Conservation (phyloP, 2,329 filamentous ascomycete species). For the Fusarium cyanostomum region DNA sequence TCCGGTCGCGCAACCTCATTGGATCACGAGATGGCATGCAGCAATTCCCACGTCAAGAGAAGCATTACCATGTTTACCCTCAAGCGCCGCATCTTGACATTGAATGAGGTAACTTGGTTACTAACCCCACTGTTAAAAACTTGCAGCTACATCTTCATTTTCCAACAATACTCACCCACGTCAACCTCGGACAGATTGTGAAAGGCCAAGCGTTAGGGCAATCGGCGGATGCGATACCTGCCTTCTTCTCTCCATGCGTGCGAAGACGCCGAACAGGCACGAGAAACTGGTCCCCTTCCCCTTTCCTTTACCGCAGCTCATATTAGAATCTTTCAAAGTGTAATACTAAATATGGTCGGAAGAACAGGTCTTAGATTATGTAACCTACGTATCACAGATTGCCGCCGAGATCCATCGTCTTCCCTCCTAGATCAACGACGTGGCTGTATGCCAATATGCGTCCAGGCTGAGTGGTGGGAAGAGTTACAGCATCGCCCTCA, state of each 20-base stretch:
- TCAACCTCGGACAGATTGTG: neutral
- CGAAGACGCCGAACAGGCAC: neutral
- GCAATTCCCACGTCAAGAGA: no score
- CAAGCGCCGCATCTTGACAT: no score
- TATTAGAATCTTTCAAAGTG: neutral
- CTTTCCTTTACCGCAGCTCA: neutral
- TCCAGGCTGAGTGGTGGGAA: conserved; percentile 20
- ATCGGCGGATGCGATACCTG: neutral
- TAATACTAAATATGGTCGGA: neutral
- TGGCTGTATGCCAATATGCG: conserved; percentile 28
- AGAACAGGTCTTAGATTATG: neutral
- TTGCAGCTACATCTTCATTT: no score
- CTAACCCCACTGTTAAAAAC: no score
- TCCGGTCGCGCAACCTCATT: no score
- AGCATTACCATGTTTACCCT: no score
- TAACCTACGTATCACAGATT: neutral
- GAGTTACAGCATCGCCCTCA: conserved; percentile 32
- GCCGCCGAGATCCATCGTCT: neutral
- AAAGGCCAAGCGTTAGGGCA: neutral
- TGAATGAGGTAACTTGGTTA: no score
- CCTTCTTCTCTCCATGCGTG: neutral
- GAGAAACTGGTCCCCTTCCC: neutral
- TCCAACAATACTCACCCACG: conserved; percentile 5
- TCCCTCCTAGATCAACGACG: neutral
- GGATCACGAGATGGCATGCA: no score